Conservation (phyloP, 768 basidiomycete species). For the Coprinopsis marcescibilis region DNA sequence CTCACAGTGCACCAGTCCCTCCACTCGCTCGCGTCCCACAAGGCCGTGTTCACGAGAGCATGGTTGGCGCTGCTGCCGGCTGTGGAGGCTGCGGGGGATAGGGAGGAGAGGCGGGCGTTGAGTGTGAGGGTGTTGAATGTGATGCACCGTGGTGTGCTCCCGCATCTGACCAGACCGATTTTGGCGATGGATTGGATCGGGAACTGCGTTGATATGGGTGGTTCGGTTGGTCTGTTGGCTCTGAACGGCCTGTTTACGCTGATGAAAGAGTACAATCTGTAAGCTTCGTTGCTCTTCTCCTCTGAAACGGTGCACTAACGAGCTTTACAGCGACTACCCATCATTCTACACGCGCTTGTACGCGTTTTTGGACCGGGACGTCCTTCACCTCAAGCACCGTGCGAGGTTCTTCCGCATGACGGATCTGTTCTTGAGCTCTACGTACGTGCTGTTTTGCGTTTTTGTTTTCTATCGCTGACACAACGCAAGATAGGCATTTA, state of each 20-base stretch:
- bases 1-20: constrained; percentile 73
- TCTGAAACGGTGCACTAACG: background rate
- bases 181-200: constrained; percentile 92
- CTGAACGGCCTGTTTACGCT: constrained; percentile 88
- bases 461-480: constrained; percentile 1
- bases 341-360: constrained; percentile 92
- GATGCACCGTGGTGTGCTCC: constrained; percentile 79
- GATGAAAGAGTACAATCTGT: constrained; percentile 93
- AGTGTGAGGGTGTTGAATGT: constrained; percentile 62
- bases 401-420: constrained; percentile 92
- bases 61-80: constrained; percentile 72
- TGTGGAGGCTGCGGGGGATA: constrained; percentile 35
- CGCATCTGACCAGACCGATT: constrained; percentile 72
- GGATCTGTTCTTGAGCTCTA: constrained; percentile 87
- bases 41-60: constrained; percentile 72
- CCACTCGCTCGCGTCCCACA: constrained; percentile 71
- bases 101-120: constrained; percentile 31
- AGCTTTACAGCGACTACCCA: constrained; percentile 75
- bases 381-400: constrained; percentile 88
- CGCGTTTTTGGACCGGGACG: constrained; percentile 78
- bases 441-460: constrained; percentile 45
- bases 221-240: constrained; percentile 78
- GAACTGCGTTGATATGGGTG: constrained; percentile 74
- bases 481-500: constrained; percentile 49
- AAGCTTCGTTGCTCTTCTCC: constrained; percentile 7